Conservation (phyloP, 1,284 basidiomycete genomes). For the Malassezia cuniculi region DNA sequence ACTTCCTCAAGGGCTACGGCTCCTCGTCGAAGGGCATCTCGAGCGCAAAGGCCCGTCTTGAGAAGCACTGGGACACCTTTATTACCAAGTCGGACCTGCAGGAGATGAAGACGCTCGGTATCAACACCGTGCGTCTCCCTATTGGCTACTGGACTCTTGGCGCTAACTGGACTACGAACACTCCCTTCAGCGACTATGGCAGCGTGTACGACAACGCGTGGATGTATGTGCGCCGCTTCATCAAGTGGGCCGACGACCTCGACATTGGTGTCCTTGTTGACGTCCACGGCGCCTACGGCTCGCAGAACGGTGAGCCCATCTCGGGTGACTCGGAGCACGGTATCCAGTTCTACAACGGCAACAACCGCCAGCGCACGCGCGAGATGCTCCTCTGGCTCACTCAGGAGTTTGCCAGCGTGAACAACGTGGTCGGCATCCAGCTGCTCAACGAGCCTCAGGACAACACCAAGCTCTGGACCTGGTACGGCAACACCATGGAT, state of each 20-base stretch:
- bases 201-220: conserved; percentile 58
- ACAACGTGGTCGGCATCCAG: conserved; percentile 62
- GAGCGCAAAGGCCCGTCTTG: conserved; percentile 50
- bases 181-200: conserved; percentile 53
- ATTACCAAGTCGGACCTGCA: conserved; percentile 51
- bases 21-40: conserved; percentile 49
- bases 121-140: conserved; percentile 46
- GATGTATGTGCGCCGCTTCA: conserved; percentile 52
- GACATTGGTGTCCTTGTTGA: conserved; percentile 64
- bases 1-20: conserved; percentile 48
- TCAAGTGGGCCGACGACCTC: conserved; percentile 56
- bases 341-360: conserved; percentile 47
- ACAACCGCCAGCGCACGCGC: conserved; percentile 54
- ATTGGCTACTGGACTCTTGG: conserved; percentile 47
- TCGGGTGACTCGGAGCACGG: conserved; percentile 56
- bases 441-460: conserved; percentile 60
- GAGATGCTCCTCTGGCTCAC: conserved; percentile 53
- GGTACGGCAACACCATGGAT: conserved; percentile 48
- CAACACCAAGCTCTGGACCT: conserved; percentile 31
- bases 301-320: conserved; percentile 55
- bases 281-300: conserved; percentile 60
- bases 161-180: conserved; percentile 47
- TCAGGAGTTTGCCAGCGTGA: conserved; percentile 53
- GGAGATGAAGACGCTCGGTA: conserved; percentile 36
- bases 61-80: conserved; percentile 67